phyloP scores from a whole-genome alignment of 108 stramenopile genomes.

The Nannochloropsis gaditana region DNA sequence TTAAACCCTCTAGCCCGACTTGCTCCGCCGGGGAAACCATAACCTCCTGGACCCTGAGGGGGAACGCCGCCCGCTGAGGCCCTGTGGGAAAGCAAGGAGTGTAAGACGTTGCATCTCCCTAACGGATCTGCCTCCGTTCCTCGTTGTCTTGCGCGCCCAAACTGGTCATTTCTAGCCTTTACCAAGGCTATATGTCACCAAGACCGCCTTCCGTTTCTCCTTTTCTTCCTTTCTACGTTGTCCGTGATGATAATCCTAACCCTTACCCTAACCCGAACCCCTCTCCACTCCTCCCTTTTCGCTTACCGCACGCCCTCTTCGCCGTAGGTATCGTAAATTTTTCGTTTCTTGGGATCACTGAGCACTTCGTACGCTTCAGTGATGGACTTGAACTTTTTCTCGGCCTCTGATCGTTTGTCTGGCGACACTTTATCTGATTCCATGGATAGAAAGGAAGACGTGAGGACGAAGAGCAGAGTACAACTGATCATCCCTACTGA shows the following conservation, averaged over 20 bases:
- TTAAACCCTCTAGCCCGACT: constrained; percentile 26
- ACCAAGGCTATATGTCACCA: no score
- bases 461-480: background rate
- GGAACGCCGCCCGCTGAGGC: constrained; percentile 57
- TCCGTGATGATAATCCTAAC: no score
- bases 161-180: no score
- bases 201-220: constrained; percentile 21
- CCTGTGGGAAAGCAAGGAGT: constrained; percentile 41
- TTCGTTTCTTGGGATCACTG: constrained; percentile 68
- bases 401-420: constrained; percentile 47
- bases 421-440: background rate
- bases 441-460: background rate
- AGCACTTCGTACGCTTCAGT: constrained; percentile 67
- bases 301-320: constrained; percentile 39
- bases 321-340: constrained; percentile 73
- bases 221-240: background rate
- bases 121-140: no score
- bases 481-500: background rate
- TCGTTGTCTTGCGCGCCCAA: no score
- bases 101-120: no score
- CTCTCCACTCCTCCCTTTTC: background rate
- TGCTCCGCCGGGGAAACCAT: constrained; percentile 36
- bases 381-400: constrained; percentile 65
- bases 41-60: constrained; percentile 16
- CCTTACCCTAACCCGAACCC: background rate